Evolutionary conservation across 306 rosid genomes (phyloP).

Genomic region (Acacia acuminata): DNA sequence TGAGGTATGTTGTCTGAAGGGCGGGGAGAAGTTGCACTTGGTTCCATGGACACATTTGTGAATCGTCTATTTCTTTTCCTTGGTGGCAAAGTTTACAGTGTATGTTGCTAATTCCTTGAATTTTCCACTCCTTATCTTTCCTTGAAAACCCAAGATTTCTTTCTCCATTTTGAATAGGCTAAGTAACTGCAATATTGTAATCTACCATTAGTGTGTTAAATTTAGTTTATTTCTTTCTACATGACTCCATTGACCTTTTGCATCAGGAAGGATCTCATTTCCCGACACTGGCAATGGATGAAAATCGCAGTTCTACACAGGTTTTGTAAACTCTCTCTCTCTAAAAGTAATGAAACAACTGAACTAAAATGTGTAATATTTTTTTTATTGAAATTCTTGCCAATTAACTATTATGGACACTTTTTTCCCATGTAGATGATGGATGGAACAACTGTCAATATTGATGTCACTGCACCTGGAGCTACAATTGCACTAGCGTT

Average conservation of each 20-base stretch:
- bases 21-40: conserved; percentile 89
- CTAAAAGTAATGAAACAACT: background rate
- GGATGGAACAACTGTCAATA: conserved; percentile 84
- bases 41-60: conserved; percentile 75
- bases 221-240: conserved; percentile 30
- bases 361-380: conserved; percentile 12
- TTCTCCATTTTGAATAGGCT: conserved; percentile 1
- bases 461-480: conserved; percentile 97
- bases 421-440: conserved; percentile 64
- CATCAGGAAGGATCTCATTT: conserved; percentile 72
- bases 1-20: conserved; percentile 55
- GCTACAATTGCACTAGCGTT: conserved; percentile 89
- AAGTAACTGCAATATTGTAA: conserved; percentile 17
- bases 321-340: conserved; percentile 40
- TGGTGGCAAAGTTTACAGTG: conserved; percentile 76
- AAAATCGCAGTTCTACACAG: conserved; percentile 73
- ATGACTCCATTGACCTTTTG: conserved; percentile 29
- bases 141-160: background rate
- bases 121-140: background rate
- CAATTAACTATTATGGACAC: conserved; percentile 27
- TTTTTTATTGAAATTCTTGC: conserved; percentile 7
- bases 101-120: conserved; percentile 42
- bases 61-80: conserved; percentile 80
- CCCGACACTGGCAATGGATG: conserved; percentile 57
- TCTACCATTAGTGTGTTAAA: conserved; percentile 15